phyloP scores from a whole-genome alignment of 2,329 filamentous ascomycete species.

The Aspergillus melleus region DNA sequence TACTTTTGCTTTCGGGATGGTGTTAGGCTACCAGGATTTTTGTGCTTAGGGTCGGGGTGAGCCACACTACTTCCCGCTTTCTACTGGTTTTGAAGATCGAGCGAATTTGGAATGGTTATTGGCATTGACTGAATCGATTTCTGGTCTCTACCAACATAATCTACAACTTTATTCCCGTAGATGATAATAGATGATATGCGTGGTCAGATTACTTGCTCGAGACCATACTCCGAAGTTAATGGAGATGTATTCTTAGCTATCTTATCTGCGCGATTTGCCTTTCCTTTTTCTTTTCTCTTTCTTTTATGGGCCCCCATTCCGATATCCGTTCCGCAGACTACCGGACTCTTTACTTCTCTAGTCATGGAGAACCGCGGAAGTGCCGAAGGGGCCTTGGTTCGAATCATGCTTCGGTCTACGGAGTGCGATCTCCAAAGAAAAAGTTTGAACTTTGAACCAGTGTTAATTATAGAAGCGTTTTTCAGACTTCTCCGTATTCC shows the following conservation, averaged over 20 bases:
- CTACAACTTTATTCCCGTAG: no score
- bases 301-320: background rate
- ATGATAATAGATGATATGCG: no score
- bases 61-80: background rate
- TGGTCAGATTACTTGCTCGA: no score
- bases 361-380: background rate
- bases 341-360: background rate
- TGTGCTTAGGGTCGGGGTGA: background rate
- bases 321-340: background rate
- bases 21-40: background rate
- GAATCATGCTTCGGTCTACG: background rate
- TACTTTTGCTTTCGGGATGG: background rate
- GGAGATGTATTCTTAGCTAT: no score
- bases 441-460: background rate
- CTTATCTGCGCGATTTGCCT: no score
- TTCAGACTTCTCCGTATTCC: background rate
- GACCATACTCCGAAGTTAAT: no score
- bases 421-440: background rate
- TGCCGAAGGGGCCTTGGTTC: background rate
- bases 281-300: background rate
- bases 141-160: no score
- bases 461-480: background rate
- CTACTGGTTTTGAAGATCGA: background rate
- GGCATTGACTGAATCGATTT: no score
- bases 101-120: no score